These are phyloP conservation scores for Beauveria scarabaeidicola DNA, from an alignment of 2,329 filamentous ascomycete genomes.

Conservation along the genomic window DNA sequence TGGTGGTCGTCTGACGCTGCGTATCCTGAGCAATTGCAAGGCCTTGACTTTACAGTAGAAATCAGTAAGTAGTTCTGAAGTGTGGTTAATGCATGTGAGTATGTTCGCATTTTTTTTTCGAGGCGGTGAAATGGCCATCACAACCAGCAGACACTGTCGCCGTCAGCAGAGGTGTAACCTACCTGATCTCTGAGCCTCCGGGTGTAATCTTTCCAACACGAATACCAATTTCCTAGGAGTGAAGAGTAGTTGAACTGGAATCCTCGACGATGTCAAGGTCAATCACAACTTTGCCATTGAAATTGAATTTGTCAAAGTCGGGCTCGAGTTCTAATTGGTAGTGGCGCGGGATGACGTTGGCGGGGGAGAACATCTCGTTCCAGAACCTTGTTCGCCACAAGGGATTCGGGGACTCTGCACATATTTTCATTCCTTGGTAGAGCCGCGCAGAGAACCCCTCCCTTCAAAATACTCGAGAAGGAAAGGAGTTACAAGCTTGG, in stretches of 20 bases:
- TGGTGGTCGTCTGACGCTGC: conserved; percentile 69
- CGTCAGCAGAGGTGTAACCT: conserved; percentile 14
- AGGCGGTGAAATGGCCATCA: background rate
- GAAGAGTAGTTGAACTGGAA: conserved; percentile 76
- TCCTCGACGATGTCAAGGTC: conserved; percentile 82
- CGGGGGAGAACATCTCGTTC: conserved; percentile 77
- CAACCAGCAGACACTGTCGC: background rate
- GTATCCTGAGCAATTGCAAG: conserved; percentile 63
- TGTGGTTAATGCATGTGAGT: too few relatives aligned
- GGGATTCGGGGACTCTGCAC: background rate
- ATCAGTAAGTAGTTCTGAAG: background rate
- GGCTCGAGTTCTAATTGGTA: conserved; percentile 90
- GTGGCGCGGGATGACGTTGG: conserved; percentile 82
- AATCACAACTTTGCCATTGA: conserved; percentile 75
- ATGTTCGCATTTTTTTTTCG: too few relatives aligned
- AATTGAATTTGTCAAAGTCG: conserved; percentile 79
- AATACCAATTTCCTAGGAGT: conserved; percentile 80
- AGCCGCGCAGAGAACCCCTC: background rate
- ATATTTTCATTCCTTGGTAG: background rate
- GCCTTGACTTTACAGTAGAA: conserved; percentile 20
- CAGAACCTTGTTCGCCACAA: conserved; percentile 13
- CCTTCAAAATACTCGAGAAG: background rate
- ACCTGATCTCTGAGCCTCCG: conserved; percentile 42
- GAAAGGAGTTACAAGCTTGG: background rate
- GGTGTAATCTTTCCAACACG: conserved; percentile 44